phyloP scores from a whole-genome alignment of 495 filamentous ascomycete species.

The Amorphotheca resinae region DNA sequence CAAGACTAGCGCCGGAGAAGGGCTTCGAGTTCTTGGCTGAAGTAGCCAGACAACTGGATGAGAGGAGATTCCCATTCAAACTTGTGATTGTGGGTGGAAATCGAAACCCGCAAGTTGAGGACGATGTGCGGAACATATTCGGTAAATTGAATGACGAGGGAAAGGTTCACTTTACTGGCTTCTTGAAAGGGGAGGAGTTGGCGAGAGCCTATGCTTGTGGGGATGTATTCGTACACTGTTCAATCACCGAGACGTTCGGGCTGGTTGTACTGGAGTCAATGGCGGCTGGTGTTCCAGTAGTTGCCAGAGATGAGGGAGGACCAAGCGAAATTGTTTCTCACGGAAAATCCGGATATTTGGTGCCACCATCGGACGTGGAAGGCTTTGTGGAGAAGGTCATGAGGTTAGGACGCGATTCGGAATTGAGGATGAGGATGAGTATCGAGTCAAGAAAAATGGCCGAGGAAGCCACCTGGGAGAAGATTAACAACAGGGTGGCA shows the following conservation, averaged over 20 bases:
- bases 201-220: constrained; percentile 45
- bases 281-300: constrained; percentile 50
- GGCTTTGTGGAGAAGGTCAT: constrained; percentile 35
- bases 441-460: constrained; percentile 35
- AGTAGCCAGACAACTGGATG: constrained; percentile 34
- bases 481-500: constrained; percentile 48
- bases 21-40: constrained; percentile 49
- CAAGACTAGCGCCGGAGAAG: constrained; percentile 50
- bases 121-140: constrained; percentile 40
- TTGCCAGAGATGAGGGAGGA: constrained; percentile 51
- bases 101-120: constrained; percentile 42
- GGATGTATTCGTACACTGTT: constrained; percentile 52
- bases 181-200: constrained; percentile 39
- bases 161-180: constrained; percentile 46
- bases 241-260: constrained; percentile 54
- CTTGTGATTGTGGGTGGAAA: constrained; percentile 51
- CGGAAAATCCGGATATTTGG: constrained; percentile 42
- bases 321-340: constrained; percentile 48
- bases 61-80: constrained; percentile 42
- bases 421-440: constrained; percentile 27
- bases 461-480: constrained; percentile 50
- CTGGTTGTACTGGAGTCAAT: constrained; percentile 53
- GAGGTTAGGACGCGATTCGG: constrained; percentile 27
- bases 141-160: constrained; percentile 26
- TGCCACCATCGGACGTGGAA: constrained; percentile 39